These are phyloP conservation scores for Artomyces pyxidatus DNA, from an alignment of 768 basidiomycete species.

Conservation along the genomic window DNA sequence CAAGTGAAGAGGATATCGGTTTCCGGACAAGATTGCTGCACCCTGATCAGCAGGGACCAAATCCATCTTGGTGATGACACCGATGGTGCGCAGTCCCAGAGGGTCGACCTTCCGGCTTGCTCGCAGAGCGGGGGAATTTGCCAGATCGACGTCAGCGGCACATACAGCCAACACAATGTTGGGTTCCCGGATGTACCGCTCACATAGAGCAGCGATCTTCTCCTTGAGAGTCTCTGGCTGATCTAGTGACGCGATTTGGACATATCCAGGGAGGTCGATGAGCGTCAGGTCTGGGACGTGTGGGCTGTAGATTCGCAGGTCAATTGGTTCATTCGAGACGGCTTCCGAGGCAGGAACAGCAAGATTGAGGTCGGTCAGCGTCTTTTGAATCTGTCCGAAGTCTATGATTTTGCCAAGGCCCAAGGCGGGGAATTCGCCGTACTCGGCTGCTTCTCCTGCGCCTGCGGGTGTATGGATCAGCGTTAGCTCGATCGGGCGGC, in stretches of 20 bases:
- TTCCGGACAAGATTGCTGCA: conserved; percentile 71
- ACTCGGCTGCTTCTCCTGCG: conserved; percentile 58
- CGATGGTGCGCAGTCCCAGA: conserved; percentile 89
- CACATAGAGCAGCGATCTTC: conserved; percentile 84
- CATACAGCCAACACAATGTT: conserved; percentile 99
- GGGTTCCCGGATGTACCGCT: conserved; percentile 98
- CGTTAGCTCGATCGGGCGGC: conserved; percentile 95
- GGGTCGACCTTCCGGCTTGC: conserved; percentile 94
- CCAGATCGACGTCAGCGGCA: conserved; percentile 96
- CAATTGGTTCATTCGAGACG: conserved; percentile 92
- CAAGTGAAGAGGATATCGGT: conserved; percentile 93
- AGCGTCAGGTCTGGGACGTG: conserved; percentile 95
- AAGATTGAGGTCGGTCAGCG: conserved; percentile 89
- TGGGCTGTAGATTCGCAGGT: conserved; percentile 93
- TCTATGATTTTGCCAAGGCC: conserved; percentile 86
- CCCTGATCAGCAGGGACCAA: conserved; percentile 83
- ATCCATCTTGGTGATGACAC: conserved; percentile 99
- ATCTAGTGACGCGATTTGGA: conserved; percentile 91
- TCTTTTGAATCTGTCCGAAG: conserved; percentile 88
- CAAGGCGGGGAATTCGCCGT: conserved; percentile 90
- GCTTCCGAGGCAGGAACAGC: conserved; percentile 86
- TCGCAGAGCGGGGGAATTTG: conserved; percentile 92
- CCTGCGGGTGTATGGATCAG: conserved; percentile 75
- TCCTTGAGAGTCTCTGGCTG: conserved; percentile 93
- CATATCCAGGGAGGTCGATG: conserved; percentile 95